Conservation (phyloP, 108 stramenopile genomes). For the Nitzschia sp. region DNA sequence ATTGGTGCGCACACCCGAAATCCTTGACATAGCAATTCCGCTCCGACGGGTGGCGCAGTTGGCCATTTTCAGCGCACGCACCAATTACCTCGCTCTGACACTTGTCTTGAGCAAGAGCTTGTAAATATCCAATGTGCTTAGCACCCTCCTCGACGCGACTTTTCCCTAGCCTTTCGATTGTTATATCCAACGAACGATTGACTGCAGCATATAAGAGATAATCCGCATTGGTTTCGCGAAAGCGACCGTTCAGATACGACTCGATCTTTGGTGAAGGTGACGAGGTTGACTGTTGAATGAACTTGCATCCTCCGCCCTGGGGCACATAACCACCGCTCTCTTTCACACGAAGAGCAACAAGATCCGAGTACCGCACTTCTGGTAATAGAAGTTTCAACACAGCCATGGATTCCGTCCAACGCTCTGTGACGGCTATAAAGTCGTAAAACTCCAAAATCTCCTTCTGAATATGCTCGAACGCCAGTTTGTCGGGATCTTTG, state of each 20-base stretch:
- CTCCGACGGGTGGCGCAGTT: neutral
- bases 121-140: neutral
- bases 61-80: neutral
- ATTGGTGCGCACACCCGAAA: slow-evolving; percentile 1
- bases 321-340: neutral
- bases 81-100: neutral
- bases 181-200: slow-evolving; percentile 8
- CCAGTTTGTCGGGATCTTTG: neutral
- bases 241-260: neutral
- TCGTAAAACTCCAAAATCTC: neutral
- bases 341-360: neutral
- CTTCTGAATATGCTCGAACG: neutral
- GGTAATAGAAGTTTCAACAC: slow-evolving; percentile 1
- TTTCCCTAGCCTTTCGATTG: slow-evolving; percentile 1
- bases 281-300: no score
- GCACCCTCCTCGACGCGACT: neutral
- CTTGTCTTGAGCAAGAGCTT: neutral
- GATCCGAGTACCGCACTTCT: neutral
- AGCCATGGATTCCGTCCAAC: neutral
- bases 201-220: slow-evolving; percentile 1
- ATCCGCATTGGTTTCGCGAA: slow-evolving; percentile 3
- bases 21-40: slow-evolving; percentile 7
- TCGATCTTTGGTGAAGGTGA: neutral
- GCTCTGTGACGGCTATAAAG: neutral
- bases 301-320: neutral